Evolutionary conservation across 176 grass and related monocot species (phyloP).

Genomic region (Cocos nucifera): DNA sequence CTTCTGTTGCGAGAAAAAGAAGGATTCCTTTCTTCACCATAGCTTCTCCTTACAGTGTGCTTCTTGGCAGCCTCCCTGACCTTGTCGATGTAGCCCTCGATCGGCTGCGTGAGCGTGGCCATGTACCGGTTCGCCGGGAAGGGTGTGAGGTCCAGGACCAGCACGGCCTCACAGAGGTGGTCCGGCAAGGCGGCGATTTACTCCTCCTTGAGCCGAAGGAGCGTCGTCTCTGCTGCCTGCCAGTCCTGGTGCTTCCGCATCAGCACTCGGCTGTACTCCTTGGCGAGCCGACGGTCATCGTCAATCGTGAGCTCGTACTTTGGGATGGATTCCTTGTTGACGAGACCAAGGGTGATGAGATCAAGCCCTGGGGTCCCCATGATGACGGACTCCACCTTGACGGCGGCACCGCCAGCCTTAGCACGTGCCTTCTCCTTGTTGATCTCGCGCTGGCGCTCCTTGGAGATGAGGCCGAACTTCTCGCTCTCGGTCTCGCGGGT

Average conservation of each 20-base stretch:
- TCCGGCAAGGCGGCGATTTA: conserved; percentile 61
- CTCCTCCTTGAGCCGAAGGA: conserved; percentile 70
- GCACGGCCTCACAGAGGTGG: conserved; percentile 44
- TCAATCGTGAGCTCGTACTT: conserved; percentile 69
- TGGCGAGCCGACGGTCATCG: conserved; percentile 61
- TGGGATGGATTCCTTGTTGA: conserved; percentile 67
- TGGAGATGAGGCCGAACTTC: conserved; percentile 73
- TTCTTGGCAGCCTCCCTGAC: conserved; percentile 61
- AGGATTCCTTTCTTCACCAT: conserved; percentile 25
- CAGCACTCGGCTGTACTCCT: conserved; percentile 73
- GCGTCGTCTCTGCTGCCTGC: conserved; percentile 49
- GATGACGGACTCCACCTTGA: conserved; percentile 26
- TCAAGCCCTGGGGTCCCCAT: conserved; percentile 65
- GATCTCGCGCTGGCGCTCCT: conserved; percentile 72
- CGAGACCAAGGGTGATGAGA: conserved; percentile 73
- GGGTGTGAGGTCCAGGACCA: conserved; percentile 65
- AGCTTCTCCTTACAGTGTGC: conserved; percentile 55
- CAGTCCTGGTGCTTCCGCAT: conserved; percentile 65
- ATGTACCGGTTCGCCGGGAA: conserved; percentile 78
- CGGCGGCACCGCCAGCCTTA: conserved; percentile 36
- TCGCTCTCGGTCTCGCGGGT: conserved; percentile 63
- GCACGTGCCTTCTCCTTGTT: conserved; percentile 51
- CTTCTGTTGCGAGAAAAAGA: background rate
- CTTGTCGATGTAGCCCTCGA: conserved; percentile 78
- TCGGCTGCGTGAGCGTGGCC: conserved; percentile 78